These are phyloP conservation scores for Colletotrichum eremochloae DNA, from an alignment of 2,329 filamentous ascomycete genomes.

Conservation along the genomic window DNA sequence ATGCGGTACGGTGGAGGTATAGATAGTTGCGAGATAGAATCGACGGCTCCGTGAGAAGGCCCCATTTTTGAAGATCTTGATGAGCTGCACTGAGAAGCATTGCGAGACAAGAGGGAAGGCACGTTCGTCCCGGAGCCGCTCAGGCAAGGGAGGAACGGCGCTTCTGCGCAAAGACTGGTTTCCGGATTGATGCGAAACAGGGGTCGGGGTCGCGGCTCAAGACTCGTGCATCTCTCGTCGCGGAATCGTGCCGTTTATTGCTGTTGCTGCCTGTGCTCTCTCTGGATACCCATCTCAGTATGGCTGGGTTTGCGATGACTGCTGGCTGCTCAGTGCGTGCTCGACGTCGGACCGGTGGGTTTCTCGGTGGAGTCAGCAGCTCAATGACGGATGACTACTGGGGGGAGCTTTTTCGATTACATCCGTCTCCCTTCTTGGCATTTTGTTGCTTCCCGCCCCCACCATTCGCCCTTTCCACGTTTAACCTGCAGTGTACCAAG, in stretches of 20 bases:
- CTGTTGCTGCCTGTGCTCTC: constrained; percentile 12
- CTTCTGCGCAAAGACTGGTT: constrained; percentile 1
- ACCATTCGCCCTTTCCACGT: constrained; percentile 1
- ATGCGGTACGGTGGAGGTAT: neutral
- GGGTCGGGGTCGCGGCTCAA: neutral
- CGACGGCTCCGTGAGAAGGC: neutral
- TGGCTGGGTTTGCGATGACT: neutral
- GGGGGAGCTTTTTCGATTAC: neutral
- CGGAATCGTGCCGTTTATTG: neutral
- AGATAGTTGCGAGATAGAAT: neutral
- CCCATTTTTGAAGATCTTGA: neutral
- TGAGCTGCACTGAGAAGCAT: neutral
- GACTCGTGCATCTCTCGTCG: neutral
- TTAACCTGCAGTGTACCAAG: neutral
- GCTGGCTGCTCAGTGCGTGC: constrained; percentile 11
- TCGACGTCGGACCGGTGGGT: neutral
- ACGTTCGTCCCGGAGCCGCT: neutral
- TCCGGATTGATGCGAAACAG: neutral
- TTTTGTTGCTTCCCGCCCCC: neutral
- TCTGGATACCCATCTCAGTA: neutral
- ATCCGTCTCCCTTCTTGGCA: neutral
- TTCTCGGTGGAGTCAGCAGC: constrained; percentile 2
- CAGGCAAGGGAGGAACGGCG: neutral
- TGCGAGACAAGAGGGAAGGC: neutral
- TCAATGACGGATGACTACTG: neutral